These are phyloP conservation scores for Cucurbita pepo DNA, from an alignment of 306 rosid genomes.

Conservation along the genomic window DNA sequence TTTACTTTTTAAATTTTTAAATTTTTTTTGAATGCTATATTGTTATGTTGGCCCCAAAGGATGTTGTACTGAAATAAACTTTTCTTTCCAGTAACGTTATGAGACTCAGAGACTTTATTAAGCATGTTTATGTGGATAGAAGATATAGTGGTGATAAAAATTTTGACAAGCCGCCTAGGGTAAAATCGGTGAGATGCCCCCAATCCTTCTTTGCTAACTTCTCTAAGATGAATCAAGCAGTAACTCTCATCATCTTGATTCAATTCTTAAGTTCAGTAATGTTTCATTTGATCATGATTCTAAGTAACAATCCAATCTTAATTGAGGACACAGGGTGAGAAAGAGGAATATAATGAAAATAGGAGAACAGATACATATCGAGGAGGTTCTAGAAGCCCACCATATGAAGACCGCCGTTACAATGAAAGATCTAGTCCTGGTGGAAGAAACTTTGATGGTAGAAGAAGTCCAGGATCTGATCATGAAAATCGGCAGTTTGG, in stretches of 20 bases:
- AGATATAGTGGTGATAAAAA: slow-evolving; percentile 60
- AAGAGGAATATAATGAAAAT: slow-evolving; percentile 50
- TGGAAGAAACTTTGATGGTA: slow-evolving; percentile 48
- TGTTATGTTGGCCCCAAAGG: neutral
- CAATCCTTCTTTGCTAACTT: neutral
- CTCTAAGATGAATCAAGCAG: neutral
- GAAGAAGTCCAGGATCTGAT: slow-evolving; percentile 75
- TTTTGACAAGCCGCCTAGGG: slow-evolving; percentile 61
- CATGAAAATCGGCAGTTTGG: slow-evolving; percentile 58
- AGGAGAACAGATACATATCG: slow-evolving; percentile 44
- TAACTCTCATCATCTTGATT: neutral
- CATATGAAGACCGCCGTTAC: slow-evolving; percentile 58
- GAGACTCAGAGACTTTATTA: slow-evolving; percentile 83
- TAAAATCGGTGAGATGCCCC: slow-evolving; percentile 26
- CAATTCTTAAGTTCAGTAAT: neutral
- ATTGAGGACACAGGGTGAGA: slow-evolving; percentile 47
- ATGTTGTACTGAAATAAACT: slow-evolving; percentile 24
- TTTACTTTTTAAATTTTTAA: neutral
- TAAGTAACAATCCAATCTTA: neutral
- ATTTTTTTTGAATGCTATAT: neutral
- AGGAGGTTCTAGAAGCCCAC: slow-evolving; percentile 82
- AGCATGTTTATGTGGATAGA: slow-evolving; percentile 87
- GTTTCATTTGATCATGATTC: neutral
- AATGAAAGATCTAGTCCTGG: slow-evolving; percentile 74
- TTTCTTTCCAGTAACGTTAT: slow-evolving; percentile 62